Conservation (phyloP, 1,284 basidiomycete species). For the Laetiporus sulphureus region DNA sequence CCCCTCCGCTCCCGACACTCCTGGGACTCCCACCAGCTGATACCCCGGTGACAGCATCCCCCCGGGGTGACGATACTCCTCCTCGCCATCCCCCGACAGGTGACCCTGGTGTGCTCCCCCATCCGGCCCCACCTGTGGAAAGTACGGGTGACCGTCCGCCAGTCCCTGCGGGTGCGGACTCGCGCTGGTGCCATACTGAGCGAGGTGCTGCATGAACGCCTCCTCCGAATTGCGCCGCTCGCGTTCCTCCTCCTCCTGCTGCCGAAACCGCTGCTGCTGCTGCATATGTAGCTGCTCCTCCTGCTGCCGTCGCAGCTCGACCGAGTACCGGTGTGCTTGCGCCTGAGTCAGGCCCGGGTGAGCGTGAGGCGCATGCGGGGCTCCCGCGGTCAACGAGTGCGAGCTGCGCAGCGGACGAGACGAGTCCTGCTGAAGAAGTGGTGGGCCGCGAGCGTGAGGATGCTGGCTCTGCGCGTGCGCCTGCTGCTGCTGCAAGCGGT, state of each 20-base stretch:
- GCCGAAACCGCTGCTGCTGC: slow-evolving; percentile 22
- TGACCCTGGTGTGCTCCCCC: slow-evolving; percentile 2
- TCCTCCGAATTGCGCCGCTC: slow-evolving; percentile 11
- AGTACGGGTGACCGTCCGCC: slow-evolving; percentile 10
- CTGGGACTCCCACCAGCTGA: slow-evolving; percentile 16
- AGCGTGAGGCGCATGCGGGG: slow-evolving; percentile 10
- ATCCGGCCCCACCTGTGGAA: slow-evolving; percentile 10
- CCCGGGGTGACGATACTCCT: slow-evolving; percentile 8
- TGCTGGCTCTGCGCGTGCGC: slow-evolving; percentile 9
- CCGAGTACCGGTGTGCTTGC: slow-evolving; percentile 31
- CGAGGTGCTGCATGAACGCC: slow-evolving; percentile 14
- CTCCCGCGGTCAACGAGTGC: slow-evolving; percentile 37
- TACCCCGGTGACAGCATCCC: slow-evolving; percentile 15
- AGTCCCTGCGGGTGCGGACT: slow-evolving; percentile 7
- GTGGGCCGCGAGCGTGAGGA: slow-evolving; percentile 36
- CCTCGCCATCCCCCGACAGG: slow-evolving; percentile 7
- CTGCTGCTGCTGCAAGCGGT: slow-evolving; percentile 22
- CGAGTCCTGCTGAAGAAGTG: slow-evolving; percentile 44
- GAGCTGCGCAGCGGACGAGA: slow-evolving; percentile 39
- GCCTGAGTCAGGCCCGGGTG: slow-evolving; percentile 12
- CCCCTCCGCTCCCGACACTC: slow-evolving; percentile 11
- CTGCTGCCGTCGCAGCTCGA: slow-evolving; percentile 38
- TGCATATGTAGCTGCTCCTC: slow-evolving; percentile 30
- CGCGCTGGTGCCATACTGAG: slow-evolving; percentile 13
- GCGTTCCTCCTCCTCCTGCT: slow-evolving; percentile 20